These are phyloP conservation scores for Naganishia antarctica DNA, from an alignment of 768 basidiomycete genomes.

Conservation along the genomic window DNA sequence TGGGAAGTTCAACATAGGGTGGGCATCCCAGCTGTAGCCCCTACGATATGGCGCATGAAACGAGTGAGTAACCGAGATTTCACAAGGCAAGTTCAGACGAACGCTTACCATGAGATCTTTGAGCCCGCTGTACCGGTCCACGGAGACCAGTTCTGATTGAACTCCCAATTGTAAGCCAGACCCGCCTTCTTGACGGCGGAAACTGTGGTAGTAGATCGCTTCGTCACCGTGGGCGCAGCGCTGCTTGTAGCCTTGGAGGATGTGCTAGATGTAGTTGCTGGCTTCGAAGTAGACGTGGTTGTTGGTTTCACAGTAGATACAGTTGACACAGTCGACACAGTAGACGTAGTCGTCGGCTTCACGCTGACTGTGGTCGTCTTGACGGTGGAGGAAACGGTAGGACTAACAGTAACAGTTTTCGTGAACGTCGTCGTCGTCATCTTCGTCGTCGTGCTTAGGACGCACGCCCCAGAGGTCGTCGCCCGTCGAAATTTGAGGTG, in stretches of 20 bases:
- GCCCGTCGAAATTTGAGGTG: not conserved
- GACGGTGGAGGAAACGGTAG: not conserved
- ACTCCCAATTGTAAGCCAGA: constrained; percentile 19
- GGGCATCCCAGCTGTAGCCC: constrained; percentile 22
- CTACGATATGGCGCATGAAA: not conserved
- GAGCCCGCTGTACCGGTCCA: constrained; percentile 5
- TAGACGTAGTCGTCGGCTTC: too few species aligned
- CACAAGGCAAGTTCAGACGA: not conserved
- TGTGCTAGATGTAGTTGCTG: not conserved
- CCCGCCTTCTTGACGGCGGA: not conserved
- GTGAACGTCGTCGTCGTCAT: not conserved
- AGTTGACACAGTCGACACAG: too few species aligned
- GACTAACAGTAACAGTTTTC: constrained; percentile 5
- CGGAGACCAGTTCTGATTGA: constrained; percentile 18
- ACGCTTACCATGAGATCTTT: constrained; percentile 11
- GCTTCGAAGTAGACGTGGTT: not conserved
- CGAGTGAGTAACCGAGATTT: not conserved
- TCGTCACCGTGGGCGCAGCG: not conserved
- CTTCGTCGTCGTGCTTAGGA: constrained; percentile 3
- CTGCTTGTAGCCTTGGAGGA: too few species aligned
- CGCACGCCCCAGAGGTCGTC: not conserved
- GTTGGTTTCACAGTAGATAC: not conserved
- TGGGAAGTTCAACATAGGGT: constrained; percentile 15
- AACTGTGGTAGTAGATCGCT: not conserved
- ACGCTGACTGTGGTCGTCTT: not conserved